Conservation (phyloP, 2,329 filamentous ascomycete species). For the Cytospora piceae region DNA sequence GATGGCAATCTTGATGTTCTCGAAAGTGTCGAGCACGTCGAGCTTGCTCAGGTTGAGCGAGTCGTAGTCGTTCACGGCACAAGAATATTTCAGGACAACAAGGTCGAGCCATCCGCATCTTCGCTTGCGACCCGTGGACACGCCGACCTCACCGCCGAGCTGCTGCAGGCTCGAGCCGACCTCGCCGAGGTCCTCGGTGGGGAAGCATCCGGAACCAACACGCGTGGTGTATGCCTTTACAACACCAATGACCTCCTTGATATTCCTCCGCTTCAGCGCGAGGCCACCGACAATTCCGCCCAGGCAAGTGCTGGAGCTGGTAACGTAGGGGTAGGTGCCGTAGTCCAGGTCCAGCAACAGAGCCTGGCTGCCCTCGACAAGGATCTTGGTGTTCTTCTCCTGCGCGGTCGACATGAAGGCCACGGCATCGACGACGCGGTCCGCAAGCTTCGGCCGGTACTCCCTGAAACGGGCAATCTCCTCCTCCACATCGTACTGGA, state of each 20-base stretch:
- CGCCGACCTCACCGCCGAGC: slow-evolving; percentile 41
- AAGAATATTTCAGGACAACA: slow-evolving; percentile 68
- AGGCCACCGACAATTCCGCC: slow-evolving; percentile 64
- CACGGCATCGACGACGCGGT: slow-evolving; percentile 69
- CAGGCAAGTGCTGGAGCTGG: slow-evolving; percentile 60
- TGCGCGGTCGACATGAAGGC: slow-evolving; percentile 64
- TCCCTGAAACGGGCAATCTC: slow-evolving; percentile 66
- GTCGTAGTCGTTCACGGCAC: slow-evolving; percentile 65
- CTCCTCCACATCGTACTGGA: slow-evolving; percentile 69
- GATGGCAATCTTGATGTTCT: slow-evolving; percentile 73
- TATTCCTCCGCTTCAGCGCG: slow-evolving; percentile 57
- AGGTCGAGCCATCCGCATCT: slow-evolving; percentile 67
- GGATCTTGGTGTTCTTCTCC: slow-evolving; percentile 53
- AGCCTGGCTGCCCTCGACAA: slow-evolving; percentile 65
- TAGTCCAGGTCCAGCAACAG: slow-evolving; percentile 66
- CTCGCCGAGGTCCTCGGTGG: slow-evolving; percentile 56
- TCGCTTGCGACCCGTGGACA: slow-evolving; percentile 57
- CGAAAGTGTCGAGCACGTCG: slow-evolving; percentile 74
- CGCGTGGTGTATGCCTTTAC: slow-evolving; percentile 70
- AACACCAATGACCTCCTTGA: slow-evolving; percentile 62
- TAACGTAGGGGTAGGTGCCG: slow-evolving; percentile 63
- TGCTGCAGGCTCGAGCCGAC: slow-evolving; percentile 46
- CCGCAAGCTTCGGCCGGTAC: slow-evolving; percentile 59
- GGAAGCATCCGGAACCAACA: slow-evolving; percentile 63
- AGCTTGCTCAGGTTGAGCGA: slow-evolving; percentile 64